Evolutionary conservation across 75 land plant genomes (phyloP), one percentile per base, ranked within the genome.

Genomic region (Larix kaempferi): DNA sequence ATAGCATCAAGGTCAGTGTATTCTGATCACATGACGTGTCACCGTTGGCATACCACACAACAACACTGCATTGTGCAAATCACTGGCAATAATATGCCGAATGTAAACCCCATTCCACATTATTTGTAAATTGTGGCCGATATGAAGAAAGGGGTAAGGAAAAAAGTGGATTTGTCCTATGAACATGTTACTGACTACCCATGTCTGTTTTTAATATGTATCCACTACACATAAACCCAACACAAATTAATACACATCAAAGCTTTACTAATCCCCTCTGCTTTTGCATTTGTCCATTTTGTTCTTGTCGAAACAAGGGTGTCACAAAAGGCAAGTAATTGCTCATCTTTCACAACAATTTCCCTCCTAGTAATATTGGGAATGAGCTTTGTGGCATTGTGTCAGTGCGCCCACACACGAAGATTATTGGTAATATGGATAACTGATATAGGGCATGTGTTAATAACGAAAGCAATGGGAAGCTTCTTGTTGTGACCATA

Each of bases 401-500:
- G n/a, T n/a, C n/a, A 80, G 61, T 57, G 61, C 17, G n/a, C 33
- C 35, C 77, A 80, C 7, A 80, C 26, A 2, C 77, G 59, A 27
- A 80, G 72, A 25, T 80, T 80, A 55, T 80, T 75, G 11, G 61
- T 57, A 29, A 80, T 75, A 17, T 77, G 65, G 37, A 75, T 65
- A 37, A 52, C 44, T 21, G 13, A 56, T 41, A 56, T 59, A 17
- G 49, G 39, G 11, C 29, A 21, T n/a, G 63, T 80, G 73, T 56
- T 80, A 12, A 80, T 23, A 37, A 80, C 52, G 72, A 66, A 75
- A 21, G 73, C 77, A 75, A 80, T 80, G 59, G 81, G 76, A 56
- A 80, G 76, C n/a, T 59, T 80, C 41, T 80, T 76, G 56, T 72
- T 80, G 76, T 80, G 81, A 57, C 72, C 67, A 66, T 73, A 54